Base-by-base conservation (phyloP, 495 filamentous ascomycete genomes). In the Neurospora sp. region DNA sequence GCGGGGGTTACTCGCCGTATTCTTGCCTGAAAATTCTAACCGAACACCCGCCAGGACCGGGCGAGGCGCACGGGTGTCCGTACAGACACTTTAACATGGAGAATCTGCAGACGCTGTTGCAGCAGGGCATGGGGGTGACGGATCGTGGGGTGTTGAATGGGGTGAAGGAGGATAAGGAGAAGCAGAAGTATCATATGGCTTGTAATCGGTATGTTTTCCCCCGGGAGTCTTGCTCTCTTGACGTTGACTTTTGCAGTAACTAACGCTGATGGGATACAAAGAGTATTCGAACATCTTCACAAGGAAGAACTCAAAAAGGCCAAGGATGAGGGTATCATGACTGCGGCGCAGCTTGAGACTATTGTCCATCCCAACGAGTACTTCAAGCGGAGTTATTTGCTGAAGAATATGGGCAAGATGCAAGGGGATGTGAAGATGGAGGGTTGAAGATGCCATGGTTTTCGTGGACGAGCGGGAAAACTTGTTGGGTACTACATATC, bases 351-450 rank as follows among this genome's bases (percentile, higher is more conserved):
- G 78, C 85, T 96, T 41, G 96, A 98, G 82, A 98, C 94, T 2
- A 98, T 99, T 75, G 91, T 97, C 22, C 96, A 99, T 80, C 96
- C 96, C 10, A 99, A 99, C 81, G 93, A 94, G 71, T 99, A 98
- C 81, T 98, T 98, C 82, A 95, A 96, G 85, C 87, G 94, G 74
- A 95, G 93, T 78, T 98, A 92, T 81, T 76, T 96, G 76, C 81
- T 98, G 68, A 97, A 93, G 86, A 90, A 94, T 77, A 78, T 91
- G 39, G 87, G 84, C 20, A 87, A 84, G 68, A 14, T 44, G 65
- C 17, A 74, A 69, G 42, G 76, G 3, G 86, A 87, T 76, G 81
- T 87, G 6, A 86, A 86, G 80, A 87, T 87, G 84, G 85, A 86
- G 69, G 82, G 74, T 14, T 81, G 65, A 75, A 70, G 31, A 17